These are phyloP conservation scores for Agarophyton chilense DNA, from an alignment of 23 red algal species.

Conservation along the genomic window DNA sequence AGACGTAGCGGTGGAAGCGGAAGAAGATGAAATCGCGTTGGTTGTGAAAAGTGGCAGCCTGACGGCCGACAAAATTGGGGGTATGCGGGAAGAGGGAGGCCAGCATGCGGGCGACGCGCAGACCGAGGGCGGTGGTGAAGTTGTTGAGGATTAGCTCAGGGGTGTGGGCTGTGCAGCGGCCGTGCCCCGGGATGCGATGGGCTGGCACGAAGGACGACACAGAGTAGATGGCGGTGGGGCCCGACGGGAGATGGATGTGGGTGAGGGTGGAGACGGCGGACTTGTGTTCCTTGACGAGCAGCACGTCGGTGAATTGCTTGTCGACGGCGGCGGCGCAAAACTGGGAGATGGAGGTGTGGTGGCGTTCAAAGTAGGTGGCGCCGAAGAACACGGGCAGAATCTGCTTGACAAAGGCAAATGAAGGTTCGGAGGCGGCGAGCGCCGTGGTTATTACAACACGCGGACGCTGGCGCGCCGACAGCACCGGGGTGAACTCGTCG, in stretches of 20 bases:
- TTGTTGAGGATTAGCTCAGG: constrained; percentile 89
- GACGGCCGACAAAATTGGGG: constrained; percentile 72
- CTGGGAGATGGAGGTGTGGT: constrained; percentile 26
- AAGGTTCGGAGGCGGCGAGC: constrained; percentile 22
- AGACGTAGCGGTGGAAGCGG: constrained; percentile 91
- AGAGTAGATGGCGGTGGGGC: constrained; percentile 86
- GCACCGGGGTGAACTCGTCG: constrained; percentile 84
- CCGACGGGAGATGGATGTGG: constrained; percentile 74
- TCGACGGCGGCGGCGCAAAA: constrained; percentile 23
- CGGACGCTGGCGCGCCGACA: constrained; percentile 61
- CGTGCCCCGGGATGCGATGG: constrained; percentile 63
- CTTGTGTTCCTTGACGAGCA: constrained; percentile 70
- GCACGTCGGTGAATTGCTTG: constrained; percentile 73
- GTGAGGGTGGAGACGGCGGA: constrained; percentile 39
- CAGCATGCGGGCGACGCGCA: constrained; percentile 80
- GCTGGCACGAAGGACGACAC: constrained; percentile 68
- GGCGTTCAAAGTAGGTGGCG: constrained; percentile 78
- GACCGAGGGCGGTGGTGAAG: constrained; percentile 84
- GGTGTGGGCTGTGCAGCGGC: constrained; percentile 38
- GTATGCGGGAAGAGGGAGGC: constrained; percentile 80
- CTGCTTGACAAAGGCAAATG: constrained; percentile 78
- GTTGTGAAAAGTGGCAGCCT: constrained; percentile 91
- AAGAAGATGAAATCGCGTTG: constrained; percentile 99
- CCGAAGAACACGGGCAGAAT: constrained; percentile 68
- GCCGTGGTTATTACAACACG: constrained; percentile 81